These are phyloP conservation scores for Musa schizocarpa DNA, from an alignment of 176 grass and related monocot genomes.

Conservation along the genomic window DNA sequence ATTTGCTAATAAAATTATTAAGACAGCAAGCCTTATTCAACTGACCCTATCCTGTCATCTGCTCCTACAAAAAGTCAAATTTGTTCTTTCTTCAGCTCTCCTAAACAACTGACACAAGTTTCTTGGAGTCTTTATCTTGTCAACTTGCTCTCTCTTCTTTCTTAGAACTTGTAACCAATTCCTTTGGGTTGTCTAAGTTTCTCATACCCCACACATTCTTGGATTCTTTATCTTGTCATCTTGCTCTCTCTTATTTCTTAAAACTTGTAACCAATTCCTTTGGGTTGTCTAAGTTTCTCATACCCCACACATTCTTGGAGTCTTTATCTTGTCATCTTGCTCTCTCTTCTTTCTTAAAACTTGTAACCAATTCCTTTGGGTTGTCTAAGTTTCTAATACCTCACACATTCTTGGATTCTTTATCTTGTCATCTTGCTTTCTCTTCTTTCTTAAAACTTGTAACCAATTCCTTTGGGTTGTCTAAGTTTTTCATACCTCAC, in stretches of 20 bases:
- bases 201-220: too few species aligned
- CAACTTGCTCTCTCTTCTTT: background rate
- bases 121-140: background rate
- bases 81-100: too few species aligned
- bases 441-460: background rate
- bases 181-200: too few species aligned
- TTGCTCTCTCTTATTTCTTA: background rate
- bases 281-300: background rate
- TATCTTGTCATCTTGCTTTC: background rate
- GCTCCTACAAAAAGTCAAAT: too few species aligned
- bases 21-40: too few species aligned
- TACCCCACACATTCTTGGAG: background rate
- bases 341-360: background rate
- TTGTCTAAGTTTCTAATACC: background rate
- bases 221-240: too few species aligned
- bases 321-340: background rate
- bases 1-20: too few species aligned
- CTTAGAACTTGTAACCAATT: background rate
- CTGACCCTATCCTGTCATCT: too few species aligned
- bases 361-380: background rate
- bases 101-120: background rate
- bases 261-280: background rate
- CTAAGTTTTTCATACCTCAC: background rate
- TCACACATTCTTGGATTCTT: background rate
- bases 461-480: background rate